Base-by-base conservation (phyloP, 805 yeast genomes). In the Suhomyces vadensis region DNA sequence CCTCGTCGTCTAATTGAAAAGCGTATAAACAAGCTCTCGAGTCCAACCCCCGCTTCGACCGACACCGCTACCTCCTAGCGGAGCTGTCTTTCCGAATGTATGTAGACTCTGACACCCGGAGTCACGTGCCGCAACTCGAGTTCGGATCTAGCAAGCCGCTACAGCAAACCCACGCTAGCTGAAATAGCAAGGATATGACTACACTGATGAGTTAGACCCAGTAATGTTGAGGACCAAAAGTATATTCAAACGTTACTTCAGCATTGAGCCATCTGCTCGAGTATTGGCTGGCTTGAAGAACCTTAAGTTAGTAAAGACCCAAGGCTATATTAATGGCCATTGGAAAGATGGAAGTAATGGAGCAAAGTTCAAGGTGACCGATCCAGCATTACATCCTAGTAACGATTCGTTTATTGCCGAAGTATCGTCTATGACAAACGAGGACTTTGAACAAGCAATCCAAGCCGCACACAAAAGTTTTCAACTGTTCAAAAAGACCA, bases 301-400 rank as follows among this genome's bases (percentile, higher is more conserved):
- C 57, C 64, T 67, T 19, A 70, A 71, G n/a, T 69, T 85, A 27
- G 50, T 85, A 46, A 71, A 73, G 59, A 76, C 82, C n/a, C 76
- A 79, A 41, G 85, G 85, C 3, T 79, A 68, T 52, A 70, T 87
- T 61, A 81, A 87, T 55, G 96, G 96, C 31, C 68, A 81, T 54
- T 90, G 96, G 95, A 60, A 79, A 25, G 54, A 65, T 21, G 64
- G 77, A 5, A 47, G 61, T 10, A 61, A 72, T 10, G 60, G 69
- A 6, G 67, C 70, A 13, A 63, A 74, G 3, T 90, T 89, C 61
- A 66, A 73, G 3, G 95, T 91, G 13, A 62, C 65, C 10, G 88
- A 92, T 61, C 97, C 97, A 4, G 95, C 95, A 0, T 73, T 77
- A 20, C 47, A 44, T 39, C 65, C 65, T 3, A 44, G 52, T 9